Base-by-base conservation (phyloP, 176 grass and related monocot genomes). In the Oropetium thomaeum region DNA sequence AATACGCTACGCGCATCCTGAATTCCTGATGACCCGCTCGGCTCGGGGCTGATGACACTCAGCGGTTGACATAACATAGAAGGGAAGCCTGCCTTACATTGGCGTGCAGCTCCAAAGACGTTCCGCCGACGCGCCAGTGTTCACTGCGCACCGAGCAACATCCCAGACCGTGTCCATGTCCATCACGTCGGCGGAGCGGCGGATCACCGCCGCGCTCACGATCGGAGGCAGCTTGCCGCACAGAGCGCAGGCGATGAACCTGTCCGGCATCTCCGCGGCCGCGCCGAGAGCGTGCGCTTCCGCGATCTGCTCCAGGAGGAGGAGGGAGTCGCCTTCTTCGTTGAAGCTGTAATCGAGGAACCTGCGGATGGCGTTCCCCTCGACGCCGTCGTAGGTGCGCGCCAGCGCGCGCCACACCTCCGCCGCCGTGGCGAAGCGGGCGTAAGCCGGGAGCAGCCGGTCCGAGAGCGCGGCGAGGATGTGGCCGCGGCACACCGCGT, bases 401-500 rank as follows among this genome's bases (percentile, higher is more conserved):
- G 33, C 5, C 70, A 88, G 11, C 34, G 81, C 86, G 7, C 17
- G 3, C 87, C 87, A 89, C 27, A 71, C 12, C 22, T 8, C 52
- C 65, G 0, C 8, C 17, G 55, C 63, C 14, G 76, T 85, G 76
- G 62, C 26, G 70, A 45, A 63, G 45, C 16, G 87, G 5, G 6
- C 28, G 81, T 80, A 77, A 62, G 47, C 39, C 31, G 70, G 62
- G 37, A 88, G 59, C 5, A 84, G 10, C 44, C 55, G 57, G 82
- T 84, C 54, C 4, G 76, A 62, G 76, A 84, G 74, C 49, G 62
- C 17, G 5, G 53, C 4, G 30, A 88, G 76, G 81, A 84, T 80
- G 62, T 81, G 81, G 53, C 81, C 86, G 0, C 86, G 76, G 65
- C 63, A 89, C 11, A 89, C 5, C 10, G 55, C 54, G 76, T 84